A percentile compares a stretch with the other conserved stretches of the same genome.
phyloP scores from a whole-genome alignment of 2,329 filamentous ascomycete species.

The Aspergillus viridinutans region DNA sequence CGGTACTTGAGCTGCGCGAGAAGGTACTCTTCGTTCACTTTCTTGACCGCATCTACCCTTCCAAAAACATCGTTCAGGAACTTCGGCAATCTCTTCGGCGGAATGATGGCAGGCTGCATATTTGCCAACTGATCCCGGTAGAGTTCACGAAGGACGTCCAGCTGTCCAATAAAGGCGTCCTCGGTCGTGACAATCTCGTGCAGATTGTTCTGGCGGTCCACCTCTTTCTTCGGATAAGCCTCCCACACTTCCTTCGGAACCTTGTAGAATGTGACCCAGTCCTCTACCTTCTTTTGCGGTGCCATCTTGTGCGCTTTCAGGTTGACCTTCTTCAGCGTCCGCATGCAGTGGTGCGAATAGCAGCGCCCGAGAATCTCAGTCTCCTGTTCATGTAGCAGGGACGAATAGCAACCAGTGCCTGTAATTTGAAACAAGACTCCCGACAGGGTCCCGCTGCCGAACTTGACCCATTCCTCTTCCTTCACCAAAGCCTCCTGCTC shows the following conservation, averaged over 20 bases:
- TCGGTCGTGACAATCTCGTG: slow-evolving; percentile 95
- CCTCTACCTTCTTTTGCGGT: slow-evolving; percentile 64
- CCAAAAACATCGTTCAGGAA: slow-evolving; percentile 88
- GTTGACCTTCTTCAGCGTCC: slow-evolving; percentile 92
- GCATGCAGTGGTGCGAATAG: slow-evolving; percentile 89
- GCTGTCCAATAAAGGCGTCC: slow-evolving; percentile 82
- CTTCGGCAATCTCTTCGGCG: slow-evolving; percentile 68
- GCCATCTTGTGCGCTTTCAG: slow-evolving; percentile 68
- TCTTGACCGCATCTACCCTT: slow-evolving; percentile 80
- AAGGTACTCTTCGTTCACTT: slow-evolving; percentile 88
- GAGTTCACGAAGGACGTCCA: slow-evolving; percentile 78
- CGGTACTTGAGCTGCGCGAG: slow-evolving; percentile 93
- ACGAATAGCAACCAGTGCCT: slow-evolving; percentile 84
- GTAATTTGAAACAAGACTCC: slow-evolving; percentile 93
- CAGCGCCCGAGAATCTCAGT: slow-evolving; percentile 66
- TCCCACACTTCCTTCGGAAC: slow-evolving; percentile 73
- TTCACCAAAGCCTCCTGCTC: slow-evolving; percentile 70
- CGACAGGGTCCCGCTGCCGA: slow-evolving; percentile 72
- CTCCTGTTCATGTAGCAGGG: slow-evolving; percentile 68
- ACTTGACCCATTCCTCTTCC: slow-evolving; percentile 97
- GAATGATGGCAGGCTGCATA: slow-evolving; percentile 74
- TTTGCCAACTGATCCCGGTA: slow-evolving; percentile 76
- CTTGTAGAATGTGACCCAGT: slow-evolving; percentile 88
- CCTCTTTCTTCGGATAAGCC: slow-evolving; percentile 72
- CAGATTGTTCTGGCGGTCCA: slow-evolving; percentile 87